phyloP scores from a whole-genome alignment of 768 basidiomycete species.

The Coprinellus aureogranulatus region DNA sequence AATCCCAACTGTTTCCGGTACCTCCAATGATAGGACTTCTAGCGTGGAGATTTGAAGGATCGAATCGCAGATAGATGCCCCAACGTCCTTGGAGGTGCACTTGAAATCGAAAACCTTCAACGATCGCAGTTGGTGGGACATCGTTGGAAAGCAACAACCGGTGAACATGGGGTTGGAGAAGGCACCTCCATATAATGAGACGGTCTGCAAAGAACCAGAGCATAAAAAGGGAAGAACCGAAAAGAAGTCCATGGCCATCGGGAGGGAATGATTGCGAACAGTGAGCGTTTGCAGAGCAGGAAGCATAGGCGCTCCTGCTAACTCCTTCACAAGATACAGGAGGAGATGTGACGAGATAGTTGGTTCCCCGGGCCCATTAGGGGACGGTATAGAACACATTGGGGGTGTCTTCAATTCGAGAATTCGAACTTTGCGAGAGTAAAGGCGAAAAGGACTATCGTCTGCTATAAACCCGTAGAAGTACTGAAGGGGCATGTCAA shows the following conservation, averaged over 20 bases:
- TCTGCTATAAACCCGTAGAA: not conserved
- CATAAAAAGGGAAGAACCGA: no score
- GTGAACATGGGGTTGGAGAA: not conserved
- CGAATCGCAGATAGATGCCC: not conserved
- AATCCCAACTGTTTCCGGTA: not conserved
- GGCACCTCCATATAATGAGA: not conserved
- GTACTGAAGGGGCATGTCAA: not conserved
- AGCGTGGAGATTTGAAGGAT: not conserved
- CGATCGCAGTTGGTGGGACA: not conserved
- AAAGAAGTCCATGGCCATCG: not conserved
- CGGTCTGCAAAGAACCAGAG: not conserved
- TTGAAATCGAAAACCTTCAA: not conserved
- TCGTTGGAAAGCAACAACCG: not conserved
- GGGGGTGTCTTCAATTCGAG: not conserved
- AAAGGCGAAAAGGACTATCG: not conserved
- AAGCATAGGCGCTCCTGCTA: not conserved
- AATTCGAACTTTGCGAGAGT: not conserved
- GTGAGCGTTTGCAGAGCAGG: not conserved
- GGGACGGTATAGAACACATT: no score
- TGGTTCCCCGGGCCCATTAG: not conserved
- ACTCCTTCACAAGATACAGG: not conserved
- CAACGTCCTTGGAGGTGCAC: not conserved
- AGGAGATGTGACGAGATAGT: not conserved
- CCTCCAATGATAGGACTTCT: not conserved
- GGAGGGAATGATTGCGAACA: not conserved